Evolutionary conservation across 2,329 filamentous ascomycete genomes (phyloP).

Genomic region (Cercospora sp.): DNA sequence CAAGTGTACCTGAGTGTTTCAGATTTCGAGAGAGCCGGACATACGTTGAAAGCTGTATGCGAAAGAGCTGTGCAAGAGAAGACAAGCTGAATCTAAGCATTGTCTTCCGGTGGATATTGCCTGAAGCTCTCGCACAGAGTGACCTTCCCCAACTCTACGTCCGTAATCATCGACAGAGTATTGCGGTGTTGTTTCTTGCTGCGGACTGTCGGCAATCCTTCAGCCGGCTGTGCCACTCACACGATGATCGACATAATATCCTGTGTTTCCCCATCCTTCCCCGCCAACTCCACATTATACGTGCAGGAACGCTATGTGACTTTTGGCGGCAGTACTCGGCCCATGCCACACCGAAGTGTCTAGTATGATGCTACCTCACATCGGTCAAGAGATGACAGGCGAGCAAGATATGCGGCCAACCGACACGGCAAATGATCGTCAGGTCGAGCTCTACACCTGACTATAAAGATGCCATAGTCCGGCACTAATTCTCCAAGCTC

Average conservation of each 20-base stretch:
- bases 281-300: not conserved
- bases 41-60: not conserved
- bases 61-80: not conserved
- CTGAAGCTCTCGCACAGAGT: no score
- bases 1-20: slow-evolving; percentile 76
- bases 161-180: not conserved
- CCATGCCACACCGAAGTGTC: not conserved
- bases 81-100: not conserved
- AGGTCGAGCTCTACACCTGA: not conserved
- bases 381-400: not conserved
- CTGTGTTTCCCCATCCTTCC: not conserved
- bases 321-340: not conserved
- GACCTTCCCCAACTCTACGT: not conserved
- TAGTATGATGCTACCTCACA: not conserved
- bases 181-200: not conserved
- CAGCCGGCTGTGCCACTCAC: not conserved
- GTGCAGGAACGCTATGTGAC: not conserved
- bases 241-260: not conserved
- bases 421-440: not conserved
- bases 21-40: slow-evolving; percentile 62
- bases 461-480: not conserved
- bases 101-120: not conserved
- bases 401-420: not conserved
- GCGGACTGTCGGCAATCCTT: not conserved
- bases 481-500: not conserved